These are phyloP conservation scores for Medicago lupulina DNA, from an alignment of 306 rosid species.

Conservation along the genomic window DNA sequence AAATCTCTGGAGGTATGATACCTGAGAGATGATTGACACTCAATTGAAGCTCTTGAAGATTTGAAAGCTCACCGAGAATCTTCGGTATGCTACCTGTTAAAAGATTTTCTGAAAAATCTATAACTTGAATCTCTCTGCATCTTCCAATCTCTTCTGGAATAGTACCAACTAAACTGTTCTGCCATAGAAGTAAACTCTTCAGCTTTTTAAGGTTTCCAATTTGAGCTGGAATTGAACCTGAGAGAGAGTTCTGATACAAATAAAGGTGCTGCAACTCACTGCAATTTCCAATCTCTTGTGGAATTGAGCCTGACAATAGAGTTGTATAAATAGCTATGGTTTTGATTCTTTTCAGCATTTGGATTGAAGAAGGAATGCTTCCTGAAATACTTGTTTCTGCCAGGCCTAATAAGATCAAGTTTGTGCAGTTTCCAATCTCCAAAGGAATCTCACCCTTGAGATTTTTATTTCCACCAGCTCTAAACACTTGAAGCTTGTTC, in stretches of 20 bases:
- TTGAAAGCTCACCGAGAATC: conserved; percentile 67
- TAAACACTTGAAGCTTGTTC: conserved; percentile 63
- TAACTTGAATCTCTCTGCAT: conserved; percentile 65
- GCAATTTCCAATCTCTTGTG: conserved; percentile 88
- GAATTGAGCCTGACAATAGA: conserved; percentile 72
- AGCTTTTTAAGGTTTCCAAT: conserved; percentile 73
- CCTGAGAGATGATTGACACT: conserved; percentile 86
- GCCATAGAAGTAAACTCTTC: conserved; percentile 72
- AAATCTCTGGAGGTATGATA: conserved; percentile 72
- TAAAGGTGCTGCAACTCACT: conserved; percentile 71
- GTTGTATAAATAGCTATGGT: conserved; percentile 80
- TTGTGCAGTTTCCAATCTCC: conserved; percentile 92
- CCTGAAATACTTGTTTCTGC: conserved; percentile 94
- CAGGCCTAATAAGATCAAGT: conserved; percentile 77
- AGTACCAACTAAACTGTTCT: conserved; percentile 74
- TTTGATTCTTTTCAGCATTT: conserved; percentile 65
- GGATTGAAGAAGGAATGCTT: conserved; percentile 77
- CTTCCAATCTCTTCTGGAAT: conserved; percentile 79
- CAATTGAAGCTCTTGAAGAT: conserved; percentile 75
- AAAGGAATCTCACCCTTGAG: conserved; percentile 80
- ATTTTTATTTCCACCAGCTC: conserved; percentile 86
- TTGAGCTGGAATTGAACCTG: conserved; percentile 68
- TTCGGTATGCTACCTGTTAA: conserved; percentile 82
- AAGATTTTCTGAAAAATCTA: conserved; percentile 82
- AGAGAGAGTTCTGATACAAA: conserved; percentile 77